Evolutionary conservation across 805 yeast species (phyloP).

Genomic region (Brettanomyces sp.): DNA sequence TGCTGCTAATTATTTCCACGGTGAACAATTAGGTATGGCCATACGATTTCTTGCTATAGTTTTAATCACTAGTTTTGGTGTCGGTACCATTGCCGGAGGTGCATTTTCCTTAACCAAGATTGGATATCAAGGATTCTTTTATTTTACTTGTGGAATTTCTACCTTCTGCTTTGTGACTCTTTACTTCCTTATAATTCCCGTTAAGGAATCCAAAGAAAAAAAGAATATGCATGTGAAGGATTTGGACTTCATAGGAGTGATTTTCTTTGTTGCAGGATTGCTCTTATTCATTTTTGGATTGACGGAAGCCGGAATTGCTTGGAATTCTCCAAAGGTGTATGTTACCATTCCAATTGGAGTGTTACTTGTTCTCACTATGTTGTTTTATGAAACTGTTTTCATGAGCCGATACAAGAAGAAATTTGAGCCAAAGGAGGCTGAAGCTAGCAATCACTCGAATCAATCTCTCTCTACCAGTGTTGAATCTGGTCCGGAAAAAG

Average conservation of each 20-base stretch:
- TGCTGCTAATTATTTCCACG: constrained; percentile 16
- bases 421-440: too few relatives aligned
- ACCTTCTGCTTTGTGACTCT: constrained; percentile 13
- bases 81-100: constrained; percentile 36
- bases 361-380: constrained; percentile 18
- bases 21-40: constrained; percentile 9
- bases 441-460: too few relatives aligned
- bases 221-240: constrained; percentile 13
- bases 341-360: constrained; percentile 33
- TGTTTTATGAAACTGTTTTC: constrained; percentile 25
- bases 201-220: constrained; percentile 19
- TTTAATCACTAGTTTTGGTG: constrained; percentile 24
- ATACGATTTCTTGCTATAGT: constrained; percentile 10
- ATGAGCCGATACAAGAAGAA: too few relatives aligned
- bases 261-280: constrained; percentile 25
- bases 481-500: neutral
- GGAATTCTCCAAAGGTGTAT: constrained; percentile 33
- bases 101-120: constrained; percentile 28
- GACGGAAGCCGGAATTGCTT: constrained; percentile 35
- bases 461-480: neutral
- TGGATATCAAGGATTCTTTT: constrained; percentile 33
- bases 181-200: constrained; percentile 19
- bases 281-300: constrained; percentile 33
- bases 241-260: constrained; percentile 29
- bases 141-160: constrained; percentile 26